phyloP scores from a whole-genome alignment of 768 basidiomycete genomes.

The Agaricus subrufescens region DNA sequence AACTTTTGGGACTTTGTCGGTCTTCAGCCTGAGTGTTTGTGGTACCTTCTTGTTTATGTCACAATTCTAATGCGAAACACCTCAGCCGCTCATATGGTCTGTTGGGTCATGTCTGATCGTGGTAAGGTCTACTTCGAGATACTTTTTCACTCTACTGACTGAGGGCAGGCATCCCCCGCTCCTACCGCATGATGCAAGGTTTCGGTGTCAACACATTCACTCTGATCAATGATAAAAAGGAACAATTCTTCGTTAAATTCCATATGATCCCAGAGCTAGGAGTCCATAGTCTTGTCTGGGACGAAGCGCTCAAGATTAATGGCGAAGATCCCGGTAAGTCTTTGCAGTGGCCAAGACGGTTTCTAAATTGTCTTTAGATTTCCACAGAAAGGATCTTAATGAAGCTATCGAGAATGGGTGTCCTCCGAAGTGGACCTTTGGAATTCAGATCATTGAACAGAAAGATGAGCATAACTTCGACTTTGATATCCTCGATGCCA shows the following conservation, averaged over 20 bases:
- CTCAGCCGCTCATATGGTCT: conserved; percentile 64
- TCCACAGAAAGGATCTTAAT: conserved; percentile 80
- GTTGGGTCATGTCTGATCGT: conserved; percentile 87
- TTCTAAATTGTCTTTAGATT: conserved; percentile 40
- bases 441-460: conserved; percentile 68
- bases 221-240: conserved; percentile 58
- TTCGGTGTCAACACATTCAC: conserved; percentile 87
- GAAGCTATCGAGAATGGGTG: conserved; percentile 75
- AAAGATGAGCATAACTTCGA: conserved; percentile 76
- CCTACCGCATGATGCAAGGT: conserved; percentile 86
- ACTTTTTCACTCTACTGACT: not conserved
- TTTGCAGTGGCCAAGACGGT: not conserved
- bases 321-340: conserved; percentile 77
- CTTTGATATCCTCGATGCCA: conserved; percentile 84
- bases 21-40: conserved; percentile 59
- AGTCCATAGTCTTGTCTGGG: conserved; percentile 82
- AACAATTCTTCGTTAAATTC: conserved; percentile 84
- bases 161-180: conserved; percentile 65
- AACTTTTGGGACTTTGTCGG: conserved; percentile 87
- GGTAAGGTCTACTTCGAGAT: conserved; percentile 17
- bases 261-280: conserved; percentile 81
- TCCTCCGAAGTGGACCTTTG: conserved; percentile 76
- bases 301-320: conserved; percentile 78
- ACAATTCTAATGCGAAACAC: conserved; percentile 12
- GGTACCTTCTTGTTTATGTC: not conserved